phyloP scores from a whole-genome alignment of 208 protist species.

The Acanthamoeba triangularis region DNA sequence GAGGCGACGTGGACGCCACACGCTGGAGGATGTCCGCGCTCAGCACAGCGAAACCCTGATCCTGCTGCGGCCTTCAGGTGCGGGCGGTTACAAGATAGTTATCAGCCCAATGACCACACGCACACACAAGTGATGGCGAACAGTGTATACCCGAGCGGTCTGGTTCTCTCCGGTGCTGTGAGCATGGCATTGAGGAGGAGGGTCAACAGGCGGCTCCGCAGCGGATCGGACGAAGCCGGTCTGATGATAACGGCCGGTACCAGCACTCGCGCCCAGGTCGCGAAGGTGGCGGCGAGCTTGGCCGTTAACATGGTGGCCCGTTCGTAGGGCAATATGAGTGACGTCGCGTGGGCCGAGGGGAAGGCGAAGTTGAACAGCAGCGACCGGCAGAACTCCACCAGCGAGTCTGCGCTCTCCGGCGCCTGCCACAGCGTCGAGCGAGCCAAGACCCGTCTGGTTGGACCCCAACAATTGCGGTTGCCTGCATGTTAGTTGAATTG shows the following conservation, averaged over 20 bases:
- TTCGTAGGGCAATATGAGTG: not conserved
- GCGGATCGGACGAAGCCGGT: not conserved
- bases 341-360: not conserved
- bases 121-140: not conserved
- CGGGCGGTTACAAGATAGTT: not conserved
- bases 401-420: not conserved
- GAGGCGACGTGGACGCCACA: not conserved
- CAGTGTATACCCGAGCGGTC: slow-evolving; percentile 9
- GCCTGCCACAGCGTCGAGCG: not conserved
- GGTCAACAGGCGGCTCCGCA: not conserved
- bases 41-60: not conserved
- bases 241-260: not conserved
- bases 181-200: not conserved
- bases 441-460: not conserved
- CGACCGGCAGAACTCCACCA: not conserved
- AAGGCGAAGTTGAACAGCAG: slow-evolving; percentile 10
- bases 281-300: not conserved
- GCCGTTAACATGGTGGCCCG: not conserved
- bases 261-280: not conserved
- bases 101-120: too few relatives aligned
- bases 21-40: not conserved
- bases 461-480: not conserved
- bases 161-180: not conserved
- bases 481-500: not conserved
- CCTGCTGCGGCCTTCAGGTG: not conserved